Conservation (phyloP, 768 basidiomycete genomes). For the Hypsizygus marmoreus region DNA sequence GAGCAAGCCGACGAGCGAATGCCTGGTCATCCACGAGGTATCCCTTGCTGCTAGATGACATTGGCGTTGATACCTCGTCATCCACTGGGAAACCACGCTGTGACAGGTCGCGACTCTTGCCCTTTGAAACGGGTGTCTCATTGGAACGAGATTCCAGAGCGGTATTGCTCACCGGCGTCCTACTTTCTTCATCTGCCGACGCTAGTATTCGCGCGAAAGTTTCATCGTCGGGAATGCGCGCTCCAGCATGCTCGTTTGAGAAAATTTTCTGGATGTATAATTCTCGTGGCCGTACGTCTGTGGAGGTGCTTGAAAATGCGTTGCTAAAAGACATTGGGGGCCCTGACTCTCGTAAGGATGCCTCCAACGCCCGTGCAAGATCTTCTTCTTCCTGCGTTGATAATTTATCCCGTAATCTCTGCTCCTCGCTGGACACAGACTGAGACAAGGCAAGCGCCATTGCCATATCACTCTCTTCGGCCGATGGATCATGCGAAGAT, state of each 20-base stretch:
- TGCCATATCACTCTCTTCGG: conserved; percentile 45
- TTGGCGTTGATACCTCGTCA: not conserved
- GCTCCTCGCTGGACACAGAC: conserved; percentile 40
- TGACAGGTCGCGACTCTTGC: no score
- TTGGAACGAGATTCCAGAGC: not conserved
- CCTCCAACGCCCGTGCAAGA: conserved; percentile 61
- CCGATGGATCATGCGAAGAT: conserved; percentile 20
- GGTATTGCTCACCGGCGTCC: not conserved
- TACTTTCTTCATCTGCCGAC: conserved; percentile 2
- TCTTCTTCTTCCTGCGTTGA: conserved; percentile 63
- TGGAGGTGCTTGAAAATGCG: conserved; percentile 25
- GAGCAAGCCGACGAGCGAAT: conserved; percentile 23
- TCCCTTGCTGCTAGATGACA: not conserved
- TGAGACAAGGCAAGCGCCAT: conserved; percentile 50
- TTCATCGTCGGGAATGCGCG: conserved; percentile 10
- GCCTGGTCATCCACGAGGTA: conserved; percentile 25
- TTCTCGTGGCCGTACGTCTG: not conserved
- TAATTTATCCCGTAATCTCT: conserved; percentile 34
- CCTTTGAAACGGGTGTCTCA: no score
- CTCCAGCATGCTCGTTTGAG: not conserved
- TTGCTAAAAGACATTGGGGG: not conserved
- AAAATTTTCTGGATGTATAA: no score
- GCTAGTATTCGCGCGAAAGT: conserved; percentile 7
- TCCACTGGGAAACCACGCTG: no score
- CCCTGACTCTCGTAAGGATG: conserved; percentile 36